Base-by-base conservation (phyloP, 2,329 filamentous ascomycete genomes). In the Epichloe scottii region DNA sequence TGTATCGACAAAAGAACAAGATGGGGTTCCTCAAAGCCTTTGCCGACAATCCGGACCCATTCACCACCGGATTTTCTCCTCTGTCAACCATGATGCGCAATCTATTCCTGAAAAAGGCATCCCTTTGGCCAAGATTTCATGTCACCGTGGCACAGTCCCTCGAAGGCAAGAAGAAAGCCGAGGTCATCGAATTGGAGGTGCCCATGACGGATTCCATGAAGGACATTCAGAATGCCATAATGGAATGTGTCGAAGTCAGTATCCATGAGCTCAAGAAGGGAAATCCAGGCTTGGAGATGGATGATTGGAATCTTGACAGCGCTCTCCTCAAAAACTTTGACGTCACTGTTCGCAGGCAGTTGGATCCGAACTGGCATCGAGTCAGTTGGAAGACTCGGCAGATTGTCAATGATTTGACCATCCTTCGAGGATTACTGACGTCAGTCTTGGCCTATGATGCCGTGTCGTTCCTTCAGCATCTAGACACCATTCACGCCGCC, bases 361-460 rank as follows among this genome's bases (percentile, higher is more conserved):
- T 98, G 17, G 90, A 97, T 62, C 90, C 91, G 4, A 90, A 97
- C 53, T 98, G 93, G 93, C 93, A 98, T 70, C 82, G 93, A 50
- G 87, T 95, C 48, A 96, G 87, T 65, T 95, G 87, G 76, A 89
- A 93, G 67, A 97, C 91, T 2, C 88, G 86, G 60, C 90, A 96
- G 67, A 95, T 98, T 58, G 91, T 95, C 51, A 85, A 84, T 60
- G 93, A 97, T 63, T 67, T 98, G 58, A 85, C 84, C 0, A 82
- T 95, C 17, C 75, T 98, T 38, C 80, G 91, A 52, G 82, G 81
- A 21, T 84, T 97, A 65, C 76, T 98, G 15, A 85, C 91, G 67
- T 85, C 74, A 37, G 74, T 98, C 19, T 76, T 98, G 26, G 84
- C 85, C 2, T 88, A 93, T 58, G 93, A 98, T 66, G 83, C 89